Evolutionary conservation across 2,329 filamentous ascomycete genomes (phyloP).

Genomic region (Beauveria sp.): DNA sequence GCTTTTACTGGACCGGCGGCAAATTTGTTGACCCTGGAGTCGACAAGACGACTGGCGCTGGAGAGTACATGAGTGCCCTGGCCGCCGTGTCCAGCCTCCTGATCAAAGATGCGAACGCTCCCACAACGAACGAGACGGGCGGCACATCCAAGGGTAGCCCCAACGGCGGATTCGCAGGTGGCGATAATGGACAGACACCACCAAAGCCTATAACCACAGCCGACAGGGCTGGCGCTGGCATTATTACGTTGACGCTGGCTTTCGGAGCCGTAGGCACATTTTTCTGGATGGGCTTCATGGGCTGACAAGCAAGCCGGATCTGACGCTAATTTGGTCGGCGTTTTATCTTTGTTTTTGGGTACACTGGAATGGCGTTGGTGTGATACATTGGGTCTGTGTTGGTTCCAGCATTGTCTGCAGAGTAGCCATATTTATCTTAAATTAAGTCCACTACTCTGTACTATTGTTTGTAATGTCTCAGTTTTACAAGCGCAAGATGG

Average conservation of each 20-base stretch:
- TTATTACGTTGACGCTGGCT: slow-evolving; percentile 38
- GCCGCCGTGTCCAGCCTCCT: slow-evolving; percentile 43
- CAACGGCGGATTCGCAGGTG: slow-evolving; percentile 21
- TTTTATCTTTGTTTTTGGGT: not conserved
- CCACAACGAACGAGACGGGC: slow-evolving; percentile 36
- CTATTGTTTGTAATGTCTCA: no score
- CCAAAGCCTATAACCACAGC: slow-evolving; percentile 30
- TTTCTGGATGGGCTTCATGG: slow-evolving; percentile 41
- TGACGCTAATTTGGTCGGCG: not conserved
- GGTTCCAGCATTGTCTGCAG: not conserved
- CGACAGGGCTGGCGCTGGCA: slow-evolving; percentile 41
- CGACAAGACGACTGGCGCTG: slow-evolving; percentile 45
- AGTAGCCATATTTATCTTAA: not conserved
- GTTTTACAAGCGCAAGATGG: no score
- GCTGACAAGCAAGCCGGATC: slow-evolving; percentile 4
- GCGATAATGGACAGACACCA: slow-evolving; percentile 20
- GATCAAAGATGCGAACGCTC: slow-evolving; percentile 27
- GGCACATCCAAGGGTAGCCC: slow-evolving; percentile 35
- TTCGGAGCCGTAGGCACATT: slow-evolving; percentile 35
- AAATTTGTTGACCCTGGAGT: slow-evolving; percentile 23
- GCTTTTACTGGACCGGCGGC: slow-evolving; percentile 46
- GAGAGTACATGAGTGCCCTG: slow-evolving; percentile 49
- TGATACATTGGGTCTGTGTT: not conserved
- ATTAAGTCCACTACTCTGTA: no score
- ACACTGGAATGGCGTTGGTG: not conserved